Evolutionary conservation across 163 green algal species (phyloP), one percentile per base, ranked within the genome.

Genomic region (Chloroidium sp.): DNA sequence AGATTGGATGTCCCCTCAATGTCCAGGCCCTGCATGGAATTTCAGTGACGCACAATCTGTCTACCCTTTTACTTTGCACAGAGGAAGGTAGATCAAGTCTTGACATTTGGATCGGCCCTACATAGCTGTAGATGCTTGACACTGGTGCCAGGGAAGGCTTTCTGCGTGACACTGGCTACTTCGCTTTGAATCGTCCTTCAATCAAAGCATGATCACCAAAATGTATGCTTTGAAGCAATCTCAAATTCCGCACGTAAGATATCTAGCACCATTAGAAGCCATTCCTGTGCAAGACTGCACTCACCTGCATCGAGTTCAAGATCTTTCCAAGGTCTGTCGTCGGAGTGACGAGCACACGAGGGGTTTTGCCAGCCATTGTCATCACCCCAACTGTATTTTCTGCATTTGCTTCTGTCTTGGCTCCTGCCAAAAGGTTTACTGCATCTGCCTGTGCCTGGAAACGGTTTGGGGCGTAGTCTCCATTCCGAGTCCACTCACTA

Each of bases 301-400:
- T 6, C 10, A 79, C 76, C 76, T 80, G 78, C 69, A 81, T 76
- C 8, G 68, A 78, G 69, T 94, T 95, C 12, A 99, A 89, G 59
- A 99, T 94, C 87, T 97, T 98, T 74, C 97, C 96, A 67, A 99
- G 90, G 84, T 99, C 96, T 67, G 93, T 88, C 2, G 97, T 99
- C 6, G 97, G 97, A 2, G 97, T 99, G 8, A 99, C 95, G 68
- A 98, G 85, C 77, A 99, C 95, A 2, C 90, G 85, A 0, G 97
- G 95, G 1, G 89, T 94, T 85, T 96, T 97, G 62, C 97, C 97
- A 6, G 94, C 95, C 92, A 99, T 97, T 36, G 92, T 98, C 62
- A 99, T 88, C 69, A 99, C 92, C 1, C 97, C 97, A 59, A 99
- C 84, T 6, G 95, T 98, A 85, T 97, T 99, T 82, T 99, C 97